phyloP scores from a whole-genome alignment of 176 grass and related monocot genomes.

The Raddia guianensis region DNA sequence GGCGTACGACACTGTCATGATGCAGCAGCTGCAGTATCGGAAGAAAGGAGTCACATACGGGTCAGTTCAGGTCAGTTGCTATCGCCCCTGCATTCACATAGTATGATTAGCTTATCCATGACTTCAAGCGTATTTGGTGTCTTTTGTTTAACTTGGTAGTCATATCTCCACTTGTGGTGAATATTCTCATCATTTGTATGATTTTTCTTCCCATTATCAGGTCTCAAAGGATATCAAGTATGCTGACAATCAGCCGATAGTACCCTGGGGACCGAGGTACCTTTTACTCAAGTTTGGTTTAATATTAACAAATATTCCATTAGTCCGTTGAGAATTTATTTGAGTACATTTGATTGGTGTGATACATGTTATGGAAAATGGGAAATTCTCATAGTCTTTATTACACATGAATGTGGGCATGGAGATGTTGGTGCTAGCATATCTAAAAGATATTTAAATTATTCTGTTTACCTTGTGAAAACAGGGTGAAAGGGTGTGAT shows the following conservation, averaged over 20 bases:
- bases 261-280: conserved; percentile 91
- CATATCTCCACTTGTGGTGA: conserved; percentile 15
- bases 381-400: not conserved
- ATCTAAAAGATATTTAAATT: not conserved
- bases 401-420: not conserved
- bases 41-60: conserved; percentile 87
- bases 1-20: conserved; percentile 95
- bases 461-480: not conserved
- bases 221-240: conserved; percentile 94
- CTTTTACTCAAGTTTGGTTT: conserved; percentile 21
- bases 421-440: not conserved
- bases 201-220: conserved; percentile 39
- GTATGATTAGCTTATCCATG: conserved; percentile 4
- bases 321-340: not conserved
- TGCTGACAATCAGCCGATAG: conserved; percentile 89
- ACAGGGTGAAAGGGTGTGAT: not conserved
- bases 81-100: not conserved
- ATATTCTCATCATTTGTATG: conserved; percentile 11
- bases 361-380: conserved; percentile 22
- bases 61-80: conserved; percentile 69
- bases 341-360: conserved; percentile 3
- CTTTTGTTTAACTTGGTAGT: not conserved
- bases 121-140: not conserved
- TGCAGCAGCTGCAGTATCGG: conserved; percentile 86
- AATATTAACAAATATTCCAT: conserved; percentile 24